Conservation (phyloP, 805 yeast genomes). For the Saccharomycopsis sp. region DNA sequence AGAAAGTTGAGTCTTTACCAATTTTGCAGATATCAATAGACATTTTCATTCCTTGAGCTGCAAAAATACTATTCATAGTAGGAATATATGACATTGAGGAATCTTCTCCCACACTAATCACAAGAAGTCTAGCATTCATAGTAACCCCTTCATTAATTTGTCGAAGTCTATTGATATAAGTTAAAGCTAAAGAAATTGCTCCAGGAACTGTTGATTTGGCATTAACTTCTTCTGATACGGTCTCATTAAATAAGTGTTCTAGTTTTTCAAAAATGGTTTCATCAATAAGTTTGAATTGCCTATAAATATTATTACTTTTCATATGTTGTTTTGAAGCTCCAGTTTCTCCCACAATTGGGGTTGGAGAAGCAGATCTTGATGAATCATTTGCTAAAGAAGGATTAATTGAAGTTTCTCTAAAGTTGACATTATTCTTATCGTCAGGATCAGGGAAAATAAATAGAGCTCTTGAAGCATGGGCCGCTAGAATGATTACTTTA, state of each 20-base stretch:
- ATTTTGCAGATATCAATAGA: conserved; percentile 88
- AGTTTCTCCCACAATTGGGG: conserved; percentile 1
- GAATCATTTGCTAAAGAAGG: not conserved
- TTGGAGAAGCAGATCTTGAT: conserved; percentile 4
- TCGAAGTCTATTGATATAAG: conserved; percentile 64
- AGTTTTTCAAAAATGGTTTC: conserved; percentile 57
- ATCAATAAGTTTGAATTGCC: conserved; percentile 75
- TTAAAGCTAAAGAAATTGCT: conserved; percentile 71
- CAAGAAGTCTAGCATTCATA: conserved; percentile 55
- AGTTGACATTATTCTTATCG: not conserved
- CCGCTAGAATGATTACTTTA: conserved; percentile 70
- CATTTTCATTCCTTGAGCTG: conserved; percentile 86
- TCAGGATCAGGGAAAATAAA: conserved; percentile 51
- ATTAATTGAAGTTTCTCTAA: conserved; percentile 18
- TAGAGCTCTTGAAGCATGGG: conserved; percentile 58
- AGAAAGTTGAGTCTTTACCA: conserved; percentile 46
- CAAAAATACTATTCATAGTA: conserved; percentile 90
- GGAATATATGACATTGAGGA: conserved; percentile 78
- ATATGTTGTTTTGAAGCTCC: conserved; percentile 2
- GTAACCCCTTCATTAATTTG: conserved; percentile 34
- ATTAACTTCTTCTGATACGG: conserved; percentile 22
- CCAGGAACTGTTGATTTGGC: conserved; percentile 50
- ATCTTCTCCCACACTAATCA: conserved; percentile 60
- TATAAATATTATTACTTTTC: conserved; percentile 54
- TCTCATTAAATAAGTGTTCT: conserved; percentile 32